Conservation (phyloP, 352 stramenopile species). For the Plasmopara viticola region DNA sequence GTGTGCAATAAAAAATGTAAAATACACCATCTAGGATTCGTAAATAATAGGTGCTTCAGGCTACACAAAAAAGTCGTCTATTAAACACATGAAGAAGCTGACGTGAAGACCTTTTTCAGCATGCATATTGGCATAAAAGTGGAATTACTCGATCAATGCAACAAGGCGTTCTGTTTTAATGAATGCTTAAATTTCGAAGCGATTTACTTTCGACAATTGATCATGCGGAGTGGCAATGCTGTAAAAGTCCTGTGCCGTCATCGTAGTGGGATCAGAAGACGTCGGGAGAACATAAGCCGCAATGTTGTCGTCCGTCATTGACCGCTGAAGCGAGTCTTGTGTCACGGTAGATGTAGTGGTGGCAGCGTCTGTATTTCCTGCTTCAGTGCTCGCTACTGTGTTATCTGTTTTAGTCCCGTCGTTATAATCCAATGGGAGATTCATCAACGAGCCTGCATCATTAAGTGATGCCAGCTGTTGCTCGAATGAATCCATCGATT, state of each 20-base stretch:
- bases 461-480: constrained; percentile 38
- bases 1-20: constrained; percentile 7
- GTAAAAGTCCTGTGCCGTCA: constrained; percentile 58
- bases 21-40: constrained; percentile 1
- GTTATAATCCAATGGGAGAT: constrained; percentile 20
- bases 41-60: too few species aligned
- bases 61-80: too few species aligned
- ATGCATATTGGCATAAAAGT: too few species aligned
- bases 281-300: constrained; percentile 18
- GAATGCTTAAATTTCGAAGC: constrained; percentile 45
- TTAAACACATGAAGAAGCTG: too few species aligned
- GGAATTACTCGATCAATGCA: too few species aligned
- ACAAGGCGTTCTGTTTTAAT: too few species aligned
- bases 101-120: too few species aligned
- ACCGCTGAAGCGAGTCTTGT: constrained; percentile 29
- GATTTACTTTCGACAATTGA: constrained; percentile 34
- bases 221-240: constrained; percentile 36
- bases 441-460: constrained; percentile 29
- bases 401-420: constrained; percentile 19
- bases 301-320: constrained; percentile 35
- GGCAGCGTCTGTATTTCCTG: constrained; percentile 4
- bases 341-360: constrained; percentile 3
- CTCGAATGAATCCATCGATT: constrained; percentile 30
- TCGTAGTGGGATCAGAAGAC: constrained; percentile 22
- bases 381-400: constrained; percentile 18